Evolutionary conservation across 495 filamentous ascomycete species (phyloP), one percentile per base, ranked within the genome.

Genomic region (Hypoxylon lienhwacheense): DNA sequence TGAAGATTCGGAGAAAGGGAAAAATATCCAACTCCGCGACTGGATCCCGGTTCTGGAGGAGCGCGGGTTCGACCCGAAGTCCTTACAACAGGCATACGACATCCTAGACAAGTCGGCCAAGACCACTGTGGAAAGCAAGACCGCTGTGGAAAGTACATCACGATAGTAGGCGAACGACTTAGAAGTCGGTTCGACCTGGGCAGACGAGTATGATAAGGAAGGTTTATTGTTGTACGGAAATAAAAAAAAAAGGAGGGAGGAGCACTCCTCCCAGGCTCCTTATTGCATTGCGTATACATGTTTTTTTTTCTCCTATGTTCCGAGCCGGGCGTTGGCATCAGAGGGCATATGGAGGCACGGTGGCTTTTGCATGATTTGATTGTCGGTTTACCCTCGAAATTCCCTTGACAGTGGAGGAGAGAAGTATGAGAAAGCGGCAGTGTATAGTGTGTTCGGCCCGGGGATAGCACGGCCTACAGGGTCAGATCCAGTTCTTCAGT

Each of bases 1-100:
- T 16, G 86, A 90, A 59, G 81, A 83, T 61, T 73, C 73, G 0
- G 75, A 81, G 19, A 77, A 77, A 50, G 85, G 85, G 2, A 75
- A 73, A 46, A 81, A 78, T 11, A 80, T 90, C n/a, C 85, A 90
- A 67, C 69, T 88, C 39, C 70, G 87, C 16, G 87, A 90, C 68
- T 83, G 81, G 80, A 63, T 88, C 5, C 67, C 70, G 5, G 84
- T 79, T 7, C 73, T 90, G 21, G 86, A 89, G 61, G 69, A 74
- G 25, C 82, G 85, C 55, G 79, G 81, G 3, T 73, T 70, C 56
- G 81, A 84, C 39, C 63, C 64, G 31, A 77, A 67, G 63, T 77
- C 78, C 1, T 45, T 86, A 5, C 79, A 84, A 52, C 68, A 71
- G 47, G 76, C 77, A 2, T 84, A 84, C 57, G 51, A 70, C 31